Evolutionary conservation across 2,329 filamentous ascomycete genomes (phyloP), one percentile per base, ranked within the genome.

Genomic region (Rutstroemia sp.): DNA sequence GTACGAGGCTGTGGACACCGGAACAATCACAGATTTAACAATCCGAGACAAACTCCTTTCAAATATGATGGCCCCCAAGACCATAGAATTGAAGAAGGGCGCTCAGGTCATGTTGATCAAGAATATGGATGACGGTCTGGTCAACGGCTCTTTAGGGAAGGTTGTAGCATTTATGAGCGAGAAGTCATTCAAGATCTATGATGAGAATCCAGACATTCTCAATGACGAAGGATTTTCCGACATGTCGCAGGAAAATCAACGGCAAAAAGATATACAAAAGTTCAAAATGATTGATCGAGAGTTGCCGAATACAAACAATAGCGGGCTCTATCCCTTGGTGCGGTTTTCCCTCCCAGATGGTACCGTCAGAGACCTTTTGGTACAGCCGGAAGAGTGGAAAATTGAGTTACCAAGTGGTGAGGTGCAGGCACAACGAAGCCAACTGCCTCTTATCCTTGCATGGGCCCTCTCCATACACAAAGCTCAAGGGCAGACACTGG

Each of bases 61-160:
- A 5, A 96, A 92, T 67, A 95, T 95, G 82, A 96, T 99, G 88
- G 92, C 94, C 0, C 92, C 94, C 0, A 86, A 87, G 64, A 68
- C 73, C 0, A 81, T 99, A 19, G 83, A 88, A 36, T 74, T 99
- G 30, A 97, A 96, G 71, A 86, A 94, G 60, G 89, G 91, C 9
- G 89, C 94, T 0, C 95, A 99, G 69, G 95, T 99, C 46, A 99
- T 99, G 94, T 77, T 99, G n/a, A 96, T 99, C 77, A 99, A 99
- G 72, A 99, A 99, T 65, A 86, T 97, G 73, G 94, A 99, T 67
- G 90, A 96, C 40, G 86, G 83, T 0, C 79, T 99, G 0, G 94
- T 97, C 63, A 99, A 99, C 68, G 94, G 94, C 4, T 95, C 92
- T 0, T 78, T 99, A 9, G 94, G 94, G 23, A 92, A 88, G 59